A percentile compares a stretch with the other conserved stretches of the same genome.
phyloP scores from a whole-genome alignment of 2,329 filamentous ascomycete species.

The Akanthomyces uredinophilus region DNA sequence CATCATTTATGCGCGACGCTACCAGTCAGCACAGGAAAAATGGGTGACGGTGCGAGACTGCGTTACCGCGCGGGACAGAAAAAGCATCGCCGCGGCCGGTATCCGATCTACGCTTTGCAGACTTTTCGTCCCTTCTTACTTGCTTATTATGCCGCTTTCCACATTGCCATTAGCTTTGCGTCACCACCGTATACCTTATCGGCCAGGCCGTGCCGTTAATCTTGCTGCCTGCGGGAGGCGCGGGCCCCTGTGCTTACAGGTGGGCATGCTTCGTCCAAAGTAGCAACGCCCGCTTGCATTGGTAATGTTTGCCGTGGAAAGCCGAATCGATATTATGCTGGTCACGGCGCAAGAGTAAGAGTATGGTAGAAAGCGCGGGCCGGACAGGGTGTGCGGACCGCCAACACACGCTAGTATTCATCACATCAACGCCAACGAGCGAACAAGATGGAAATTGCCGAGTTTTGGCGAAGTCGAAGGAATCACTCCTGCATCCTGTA shows the following conservation, averaged over 20 bases:
- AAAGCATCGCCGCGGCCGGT: slow-evolving; percentile 5
- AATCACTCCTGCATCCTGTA: not conserved
- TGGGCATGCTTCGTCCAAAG: not conserved
- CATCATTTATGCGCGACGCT: not conserved
- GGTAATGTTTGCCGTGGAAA: not conserved
- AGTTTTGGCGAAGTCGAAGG: not conserved
- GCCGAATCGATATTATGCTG: not conserved
- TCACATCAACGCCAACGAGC: not conserved
- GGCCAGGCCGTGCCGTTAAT: slow-evolving; percentile 5
- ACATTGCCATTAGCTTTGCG: not conserved
- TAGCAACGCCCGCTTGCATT: not conserved
- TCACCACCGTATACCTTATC: slow-evolving; percentile 5
- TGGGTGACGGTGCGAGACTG: not conserved
- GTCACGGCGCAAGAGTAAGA: not conserved
- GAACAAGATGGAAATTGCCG: not conserved
- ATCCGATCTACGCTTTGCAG: slow-evolving; percentile 5
- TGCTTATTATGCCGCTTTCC: slow-evolving; percentile 1
- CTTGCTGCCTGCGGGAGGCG: slow-evolving; percentile 6
- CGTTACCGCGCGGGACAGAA: not conserved
- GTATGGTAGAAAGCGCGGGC: not conserved
- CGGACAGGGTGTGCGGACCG: slow-evolving; percentile 1
- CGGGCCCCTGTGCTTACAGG: not conserved
- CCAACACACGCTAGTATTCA: not conserved
- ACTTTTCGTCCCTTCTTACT: not conserved
- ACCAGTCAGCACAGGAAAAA: not conserved